phyloP scores from a whole-genome alignment of 2,329 filamentous ascomycete genomes.

The Xylariales sp. region DNA sequence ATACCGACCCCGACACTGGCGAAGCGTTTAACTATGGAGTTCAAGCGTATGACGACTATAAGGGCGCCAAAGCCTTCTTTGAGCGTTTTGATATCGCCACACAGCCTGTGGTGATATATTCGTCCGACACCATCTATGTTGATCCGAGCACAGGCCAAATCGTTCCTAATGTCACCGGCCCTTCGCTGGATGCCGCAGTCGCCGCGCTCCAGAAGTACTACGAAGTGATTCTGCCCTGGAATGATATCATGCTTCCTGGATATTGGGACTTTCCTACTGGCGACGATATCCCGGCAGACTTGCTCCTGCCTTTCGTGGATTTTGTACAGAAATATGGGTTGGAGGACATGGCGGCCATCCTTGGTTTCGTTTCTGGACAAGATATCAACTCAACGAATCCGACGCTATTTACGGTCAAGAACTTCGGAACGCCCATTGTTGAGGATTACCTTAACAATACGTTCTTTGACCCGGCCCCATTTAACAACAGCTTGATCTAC shows the following conservation, averaged over 20 bases:
- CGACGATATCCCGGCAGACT: conserved; percentile 36
- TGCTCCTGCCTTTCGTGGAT: conserved; percentile 41
- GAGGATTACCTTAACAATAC: conserved; percentile 23
- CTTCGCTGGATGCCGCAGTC: conserved; percentile 12
- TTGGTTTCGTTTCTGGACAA: conserved; percentile 38
- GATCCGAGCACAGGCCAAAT: conserved; percentile 30
- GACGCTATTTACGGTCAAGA: conserved; percentile 42
- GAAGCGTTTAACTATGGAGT: too few species aligned
- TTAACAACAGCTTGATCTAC: conserved; percentile 35
- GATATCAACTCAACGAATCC: conserved; percentile 38
- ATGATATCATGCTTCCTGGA: conserved; percentile 26
- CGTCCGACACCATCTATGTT: conserved; percentile 25
- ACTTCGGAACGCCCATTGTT: conserved; percentile 29
- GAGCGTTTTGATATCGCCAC: conserved; percentile 33
- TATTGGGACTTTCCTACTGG: conserved; percentile 33
- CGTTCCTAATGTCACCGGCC: conserved; percentile 19
- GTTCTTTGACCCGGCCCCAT: conserved; percentile 26
- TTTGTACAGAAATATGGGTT: conserved; percentile 45
- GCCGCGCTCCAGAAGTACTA: conserved; percentile 20
- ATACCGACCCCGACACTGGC: conserved; percentile 34
- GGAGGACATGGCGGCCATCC: conserved; percentile 30
- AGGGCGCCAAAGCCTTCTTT: conserved; percentile 38
- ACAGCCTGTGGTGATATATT: conserved; percentile 14
- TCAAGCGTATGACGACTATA: conserved; percentile 30
- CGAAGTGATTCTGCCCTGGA: conserved; percentile 23